Conservation (phyloP, 306 rosid genomes). For the Medicago truncatula region MtrunA17r5.0-ANR NC_053048.1:55827001-55827500, state of each 20-base stretch:
- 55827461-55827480: conserved; percentile 81
- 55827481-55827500: conserved; percentile 77
- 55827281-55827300: not conserved
- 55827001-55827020: too few relatives aligned
- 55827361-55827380: conserved; percentile 24
- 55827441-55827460: conserved; percentile 81
- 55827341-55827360: not conserved
- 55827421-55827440: conserved; percentile 74
- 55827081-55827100: too few relatives aligned
- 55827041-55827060: too few relatives aligned
- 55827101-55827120: not conserved
- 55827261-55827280: not conserved
- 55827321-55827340: not conserved
- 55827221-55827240: too few relatives aligned
- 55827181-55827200: too few relatives aligned
- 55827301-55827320: not conserved
- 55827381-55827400: not conserved
- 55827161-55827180: too few relatives aligned
- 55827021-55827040: too few relatives aligned
- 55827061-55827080: not conserved
- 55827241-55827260: not conserved
- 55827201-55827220: too few relatives aligned
- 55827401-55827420: conserved; percentile 21
- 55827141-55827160: not conserved
- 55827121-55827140: not conserved